Percentiles rank a stretch among this genome's conserved stretches.
Evolutionary conservation across 306 rosid genomes (phyloP).

Genomic region (Cajanus cajan): DNA sequence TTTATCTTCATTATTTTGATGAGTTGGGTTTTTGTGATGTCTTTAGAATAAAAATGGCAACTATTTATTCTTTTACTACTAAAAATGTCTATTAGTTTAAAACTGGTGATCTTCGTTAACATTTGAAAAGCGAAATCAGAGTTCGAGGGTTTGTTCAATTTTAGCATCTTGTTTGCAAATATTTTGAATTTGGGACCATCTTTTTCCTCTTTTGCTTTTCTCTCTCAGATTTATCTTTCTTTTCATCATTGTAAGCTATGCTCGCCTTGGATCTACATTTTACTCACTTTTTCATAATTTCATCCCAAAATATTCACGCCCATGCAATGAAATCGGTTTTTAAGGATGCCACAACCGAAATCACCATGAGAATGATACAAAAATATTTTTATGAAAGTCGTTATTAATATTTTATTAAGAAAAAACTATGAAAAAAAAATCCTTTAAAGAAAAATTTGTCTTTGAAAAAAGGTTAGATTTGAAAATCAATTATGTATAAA

Average conservation of each 20-base stretch:
- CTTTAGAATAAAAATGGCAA: no score
- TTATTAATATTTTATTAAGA: no score
- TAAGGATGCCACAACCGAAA: no score
- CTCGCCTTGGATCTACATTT: conserved; percentile 22
- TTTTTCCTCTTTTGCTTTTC: background rate
- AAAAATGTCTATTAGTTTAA: background rate
- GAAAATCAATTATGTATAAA: no score
- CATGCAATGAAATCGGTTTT: conserved; percentile 29
- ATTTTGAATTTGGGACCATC: conserved; percentile 29
- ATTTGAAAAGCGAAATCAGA: background rate
- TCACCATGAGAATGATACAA: no score
- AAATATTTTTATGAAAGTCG: no score
- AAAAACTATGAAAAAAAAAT: no score
- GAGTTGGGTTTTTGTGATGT: no score
- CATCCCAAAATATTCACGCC: conserved; percentile 7
- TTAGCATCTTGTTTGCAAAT: conserved; percentile 56
- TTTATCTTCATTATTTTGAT: no score
- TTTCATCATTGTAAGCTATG: conserved; percentile 27
- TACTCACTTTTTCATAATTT: conserved; percentile 5
- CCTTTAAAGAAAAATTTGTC: no score
- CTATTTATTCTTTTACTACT: no score
- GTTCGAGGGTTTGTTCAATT: background rate
- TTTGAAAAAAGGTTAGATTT: no score
- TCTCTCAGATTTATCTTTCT: background rate
- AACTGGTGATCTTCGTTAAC: background rate